Conservation (phyloP, 768 basidiomycete genomes). For the Xanthoconium purpureum region DNA sequence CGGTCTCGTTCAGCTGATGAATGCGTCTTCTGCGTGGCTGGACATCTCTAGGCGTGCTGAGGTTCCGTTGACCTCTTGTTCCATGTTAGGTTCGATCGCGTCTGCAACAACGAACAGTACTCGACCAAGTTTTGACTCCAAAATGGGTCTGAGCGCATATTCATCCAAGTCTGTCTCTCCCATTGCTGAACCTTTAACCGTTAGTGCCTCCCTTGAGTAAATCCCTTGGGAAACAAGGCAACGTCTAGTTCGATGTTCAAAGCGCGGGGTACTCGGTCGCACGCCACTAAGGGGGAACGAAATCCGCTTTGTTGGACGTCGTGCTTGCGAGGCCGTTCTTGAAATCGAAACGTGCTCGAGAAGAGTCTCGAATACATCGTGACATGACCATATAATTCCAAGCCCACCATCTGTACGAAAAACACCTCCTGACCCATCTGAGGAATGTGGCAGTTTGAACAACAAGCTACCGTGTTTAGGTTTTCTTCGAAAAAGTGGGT, state of each 20-base stretch:
- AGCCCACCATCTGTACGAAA: not conserved
- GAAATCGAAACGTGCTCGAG: not conserved
- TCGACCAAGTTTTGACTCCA: slow-evolving; percentile 5
- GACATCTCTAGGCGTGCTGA: not conserved
- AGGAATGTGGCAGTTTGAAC: not conserved
- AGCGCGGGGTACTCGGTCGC: not conserved
- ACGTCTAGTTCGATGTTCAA: slow-evolving; percentile 25
- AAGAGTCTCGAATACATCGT: not conserved
- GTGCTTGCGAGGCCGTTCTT: not conserved
- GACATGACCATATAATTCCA: not conserved
- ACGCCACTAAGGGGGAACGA: not conserved
- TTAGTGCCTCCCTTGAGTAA: too few relatives aligned
- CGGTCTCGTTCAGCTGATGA: not conserved
- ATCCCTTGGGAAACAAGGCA: slow-evolving; percentile 28
- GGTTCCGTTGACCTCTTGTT: too few relatives aligned
- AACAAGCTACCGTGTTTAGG: not conserved
- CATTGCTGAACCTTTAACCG: too few relatives aligned
- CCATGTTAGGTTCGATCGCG: too few relatives aligned
- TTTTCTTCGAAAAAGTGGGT: not conserved
- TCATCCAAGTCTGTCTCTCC: slow-evolving; percentile 1
- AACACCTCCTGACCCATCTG: not conserved
- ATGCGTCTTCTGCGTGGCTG: not conserved
- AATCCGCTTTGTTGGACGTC: not conserved
- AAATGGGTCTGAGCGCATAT: slow-evolving; percentile 36
- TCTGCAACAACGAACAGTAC: too few relatives aligned